These are phyloP conservation scores for Boletellus ananas DNA, from an alignment of 768 basidiomycete species.

Conservation along the genomic window DNA sequence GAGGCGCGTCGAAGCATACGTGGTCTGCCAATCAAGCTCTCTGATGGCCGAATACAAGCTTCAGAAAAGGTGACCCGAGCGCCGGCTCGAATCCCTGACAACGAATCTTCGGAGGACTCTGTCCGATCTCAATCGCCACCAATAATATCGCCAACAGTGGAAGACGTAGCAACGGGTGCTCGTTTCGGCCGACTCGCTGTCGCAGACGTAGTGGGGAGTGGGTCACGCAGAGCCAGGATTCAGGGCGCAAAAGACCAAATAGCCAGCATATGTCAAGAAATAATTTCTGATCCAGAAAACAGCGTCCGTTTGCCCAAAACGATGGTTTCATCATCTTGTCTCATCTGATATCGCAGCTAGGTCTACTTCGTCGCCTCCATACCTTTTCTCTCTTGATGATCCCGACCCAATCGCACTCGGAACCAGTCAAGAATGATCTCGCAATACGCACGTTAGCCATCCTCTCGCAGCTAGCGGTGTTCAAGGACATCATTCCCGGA, in stretches of 20 bases:
- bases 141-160: conserved; percentile 36
- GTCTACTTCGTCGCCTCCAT: conserved; percentile 82
- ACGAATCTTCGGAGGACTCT: conserved; percentile 35
- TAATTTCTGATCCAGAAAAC: conserved; percentile 92
- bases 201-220: conserved; percentile 61
- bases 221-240: conserved; percentile 62
- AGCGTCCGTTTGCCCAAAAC: conserved; percentile 54
- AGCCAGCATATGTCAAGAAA: conserved; percentile 89
- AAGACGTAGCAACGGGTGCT: conserved; percentile 78
- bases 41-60: conserved; percentile 71
- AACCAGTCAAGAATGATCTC: conserved; percentile 73
- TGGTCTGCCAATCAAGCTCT: conserved; percentile 82
- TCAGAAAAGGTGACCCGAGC: conserved; percentile 37
- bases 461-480: conserved; percentile 88
- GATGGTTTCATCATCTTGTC: conserved; percentile 3
- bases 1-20: conserved; percentile 50
- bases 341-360: conserved; percentile 52
- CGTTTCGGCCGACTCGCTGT: conserved; percentile 86
- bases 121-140: conserved; percentile 29
- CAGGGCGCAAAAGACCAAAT: conserved; percentile 91
- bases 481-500: conserved; percentile 93
- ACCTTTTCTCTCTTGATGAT: conserved; percentile 83
- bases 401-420: conserved; percentile 60
- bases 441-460: conserved; percentile 85
- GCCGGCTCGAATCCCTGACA: conserved; percentile 19